These are phyloP conservation scores for Fusarium tanahbumbuense DNA, from an alignment of 2,329 filamentous ascomycete species.

Conservation along the genomic window DNA sequence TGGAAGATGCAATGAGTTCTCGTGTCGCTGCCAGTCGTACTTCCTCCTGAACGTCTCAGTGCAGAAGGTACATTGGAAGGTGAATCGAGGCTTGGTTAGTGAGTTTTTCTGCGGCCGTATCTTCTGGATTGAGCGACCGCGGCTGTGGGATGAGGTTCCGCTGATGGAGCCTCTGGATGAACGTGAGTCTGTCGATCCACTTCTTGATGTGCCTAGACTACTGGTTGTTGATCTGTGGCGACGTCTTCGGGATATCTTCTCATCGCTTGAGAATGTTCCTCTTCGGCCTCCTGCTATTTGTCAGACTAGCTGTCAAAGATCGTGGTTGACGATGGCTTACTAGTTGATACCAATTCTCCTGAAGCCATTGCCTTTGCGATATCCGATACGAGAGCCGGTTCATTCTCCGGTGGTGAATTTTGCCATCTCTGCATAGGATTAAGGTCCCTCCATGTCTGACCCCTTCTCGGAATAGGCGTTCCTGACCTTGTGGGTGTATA, in stretches of 20 bases:
- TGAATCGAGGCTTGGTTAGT: conserved; percentile 17
- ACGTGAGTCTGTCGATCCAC: conserved; percentile 29
- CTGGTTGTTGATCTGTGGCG: conserved; percentile 28
- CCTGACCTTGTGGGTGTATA: conserved; percentile 65
- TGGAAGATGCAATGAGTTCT: conserved; percentile 59
- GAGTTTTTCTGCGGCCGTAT: conserved; percentile 16
- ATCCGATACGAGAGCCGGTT: conserved; percentile 48
- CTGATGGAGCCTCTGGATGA: conserved; percentile 29
- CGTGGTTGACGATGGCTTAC: conserved; percentile 45
- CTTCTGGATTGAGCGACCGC: conserved; percentile 21
- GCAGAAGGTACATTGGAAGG: conserved; percentile 59
- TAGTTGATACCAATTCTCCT: conserved; percentile 1
- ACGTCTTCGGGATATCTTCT: conserved; percentile 6
- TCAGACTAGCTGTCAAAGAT: conserved; percentile 57
- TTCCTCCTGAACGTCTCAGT: conserved; percentile 58
- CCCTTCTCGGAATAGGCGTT: conserved; percentile 48
- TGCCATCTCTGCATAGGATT: conserved; percentile 50
- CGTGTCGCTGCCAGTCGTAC: conserved; percentile 62
- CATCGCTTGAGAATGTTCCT: conserved; percentile 27
- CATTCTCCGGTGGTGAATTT: conserved; percentile 50
- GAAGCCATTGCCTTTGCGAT: conserved; percentile 48
- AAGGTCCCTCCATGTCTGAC: conserved; percentile 43
- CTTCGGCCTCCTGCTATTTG: conserved; percentile 14
- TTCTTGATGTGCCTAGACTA: conserved; percentile 34
- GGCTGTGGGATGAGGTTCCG: conserved; percentile 14